Conservation (phyloP, 225 moss, liverwort and hornwort genomes). For the Bryum argenteum region DNA sequence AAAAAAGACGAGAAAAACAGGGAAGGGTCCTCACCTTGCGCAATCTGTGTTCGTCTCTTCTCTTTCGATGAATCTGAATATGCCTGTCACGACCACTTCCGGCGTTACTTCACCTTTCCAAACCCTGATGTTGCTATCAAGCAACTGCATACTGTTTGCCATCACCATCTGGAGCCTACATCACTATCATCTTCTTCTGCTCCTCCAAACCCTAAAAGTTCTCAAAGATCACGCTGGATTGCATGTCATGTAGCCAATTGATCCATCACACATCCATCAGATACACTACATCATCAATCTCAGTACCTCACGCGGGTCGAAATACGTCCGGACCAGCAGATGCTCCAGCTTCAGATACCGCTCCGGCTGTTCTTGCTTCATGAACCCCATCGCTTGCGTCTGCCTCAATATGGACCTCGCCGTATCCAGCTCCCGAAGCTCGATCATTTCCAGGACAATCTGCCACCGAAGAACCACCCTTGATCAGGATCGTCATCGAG, state of each 20-base stretch:
- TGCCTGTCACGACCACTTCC: conserved; percentile 57
- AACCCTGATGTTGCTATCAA: neutral
- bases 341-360: conserved; percentile 96
- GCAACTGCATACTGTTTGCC: neutral
- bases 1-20: neutral
- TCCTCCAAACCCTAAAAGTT: neutral
- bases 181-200: neutral
- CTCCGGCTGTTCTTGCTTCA: conserved; percentile 99
- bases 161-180: conserved; percentile 1
- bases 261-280: neutral
- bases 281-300: conserved; percentile 24
- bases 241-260: neutral
- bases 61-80: conserved; percentile 99
- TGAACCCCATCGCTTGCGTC: conserved; percentile 98
- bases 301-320: conserved; percentile 94
- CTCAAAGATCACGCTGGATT: neutral
- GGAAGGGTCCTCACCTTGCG: conserved; percentile 63
- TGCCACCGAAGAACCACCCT: conserved; percentile 31
- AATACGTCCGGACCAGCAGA: conserved; percentile 95
- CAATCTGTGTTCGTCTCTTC: conserved; percentile 92
- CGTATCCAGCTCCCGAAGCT: conserved; percentile 97
- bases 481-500: conserved; percentile 1
- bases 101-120: conserved; percentile 2
- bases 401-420: conserved; percentile 97
- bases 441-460: conserved; percentile 99